These are phyloP conservation scores for Ensete glaucum DNA, from an alignment of 176 grass and related monocot species.

Conservation along the genomic window DNA sequence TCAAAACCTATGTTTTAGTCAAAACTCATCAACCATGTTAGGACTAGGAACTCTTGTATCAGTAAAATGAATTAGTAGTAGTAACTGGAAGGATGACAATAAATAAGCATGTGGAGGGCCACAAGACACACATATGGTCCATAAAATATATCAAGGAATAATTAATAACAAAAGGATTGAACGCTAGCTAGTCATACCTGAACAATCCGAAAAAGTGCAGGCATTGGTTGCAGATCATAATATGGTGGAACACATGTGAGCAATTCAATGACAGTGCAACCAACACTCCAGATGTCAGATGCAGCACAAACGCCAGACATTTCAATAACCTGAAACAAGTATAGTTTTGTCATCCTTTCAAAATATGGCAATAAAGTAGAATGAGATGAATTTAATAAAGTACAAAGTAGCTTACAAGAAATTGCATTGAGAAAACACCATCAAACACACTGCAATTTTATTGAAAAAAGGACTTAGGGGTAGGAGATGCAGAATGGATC, in stretches of 20 bases:
- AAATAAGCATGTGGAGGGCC: not conserved
- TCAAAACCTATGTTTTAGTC: too few species aligned
- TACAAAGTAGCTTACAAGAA: too few species aligned
- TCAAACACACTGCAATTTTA: not conserved
- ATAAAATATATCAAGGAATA: not conserved
- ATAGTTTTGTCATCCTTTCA: not conserved
- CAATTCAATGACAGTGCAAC: conserved; percentile 95
- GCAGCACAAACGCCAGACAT: conserved; percentile 97
- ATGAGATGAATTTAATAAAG: too few species aligned
- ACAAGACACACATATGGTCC: not conserved
- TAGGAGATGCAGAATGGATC: too few species aligned
- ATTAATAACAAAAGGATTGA: not conserved
- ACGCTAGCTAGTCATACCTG: conserved; percentile 37
- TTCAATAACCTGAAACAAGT: conserved; percentile 69
- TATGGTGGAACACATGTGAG: conserved; percentile 94
- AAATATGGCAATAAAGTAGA: too few species aligned
- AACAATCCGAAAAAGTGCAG: conserved; percentile 98
- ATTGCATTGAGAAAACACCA: not conserved
- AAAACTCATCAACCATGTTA: too few species aligned
- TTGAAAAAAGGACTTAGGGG: too few species aligned
- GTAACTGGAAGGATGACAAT: too few species aligned
- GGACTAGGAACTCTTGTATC: too few species aligned
- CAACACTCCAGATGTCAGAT: conserved; percentile 99
- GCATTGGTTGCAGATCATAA: conserved; percentile 99
- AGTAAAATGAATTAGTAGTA: too few species aligned